Base-by-base conservation (phyloP, 768 basidiomycete species). In the Suillus variegatus region DNA sequence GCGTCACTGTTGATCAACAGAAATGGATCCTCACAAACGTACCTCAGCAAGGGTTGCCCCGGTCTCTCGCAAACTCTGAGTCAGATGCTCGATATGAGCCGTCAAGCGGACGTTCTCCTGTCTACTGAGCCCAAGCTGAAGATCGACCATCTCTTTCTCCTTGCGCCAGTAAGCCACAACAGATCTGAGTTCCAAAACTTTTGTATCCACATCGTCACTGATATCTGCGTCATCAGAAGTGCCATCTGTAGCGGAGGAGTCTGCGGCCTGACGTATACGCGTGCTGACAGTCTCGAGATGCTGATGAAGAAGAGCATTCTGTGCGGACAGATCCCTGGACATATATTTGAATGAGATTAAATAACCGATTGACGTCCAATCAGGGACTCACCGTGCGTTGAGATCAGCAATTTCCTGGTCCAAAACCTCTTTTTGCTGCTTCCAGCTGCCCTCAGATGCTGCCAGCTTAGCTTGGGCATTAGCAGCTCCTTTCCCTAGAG, bases 141-240 rank as follows among this genome's bases (percentile, higher is more conserved):
- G 84, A 69, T 96, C 94, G 55, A 93, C 90, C 61, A 96, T 94
- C 74, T 95, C 93, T 78, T 96, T 95, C 82, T 95, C 94, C 72
- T 91, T 93, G 49, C 94, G 85, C 41, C 95, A 80, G 76, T 92
- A 95, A 3, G 88, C 84, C 51, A 95, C 88, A 32, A 94, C 89
- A 20, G 90, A 85, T 36, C 91, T 89, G 25, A 94, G 77, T 68
- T 94, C 92, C 0, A 88, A 81, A 12, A 92, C 68, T 72, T 92
- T 90, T 2, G 82, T 81, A 67, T 92, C 90, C 4, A 79, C 71
- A 65, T 88, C 87, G 20, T 82, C 86, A 10, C 77, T 64, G 0
- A 75, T 71, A 22, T 86, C 86, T 25, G 69, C 79, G 51, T 86
- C 88, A 6, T 74, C 81, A 16, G 79, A 66, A 16, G 77, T 67